Base-by-base conservation (phyloP, 2,329 filamentous ascomycete genomes). In the Aspergillus amoenus region DNA sequence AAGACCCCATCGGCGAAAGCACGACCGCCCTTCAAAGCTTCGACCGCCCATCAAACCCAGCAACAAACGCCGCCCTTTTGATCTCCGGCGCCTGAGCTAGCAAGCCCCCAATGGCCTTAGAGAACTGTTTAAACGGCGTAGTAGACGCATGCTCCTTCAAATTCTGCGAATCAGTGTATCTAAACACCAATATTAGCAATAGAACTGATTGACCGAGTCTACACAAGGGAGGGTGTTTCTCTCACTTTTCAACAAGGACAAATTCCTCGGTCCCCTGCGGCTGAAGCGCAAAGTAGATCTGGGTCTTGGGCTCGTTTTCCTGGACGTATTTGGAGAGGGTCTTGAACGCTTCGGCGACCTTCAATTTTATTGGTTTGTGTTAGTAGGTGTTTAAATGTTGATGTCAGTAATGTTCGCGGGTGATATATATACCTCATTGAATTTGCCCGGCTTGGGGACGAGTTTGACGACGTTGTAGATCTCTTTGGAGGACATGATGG, bases 401-500 rank as follows among this genome's bases (percentile, higher is more conserved):
- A 30, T 30, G 5, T 56, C 48, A 56, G 30, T 27, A 30, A 34
- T 6, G 18, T n/a, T 52, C 21, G 13, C 12, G 42, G 17, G 15
- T 13, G 21, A 27, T 44, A 44, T 15, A 27, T 12, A 44, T 27
- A 64, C 61, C 56, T 65, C 44, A 45, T 61, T 55, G 52, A 61
- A 61, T 37, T 63, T 63, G 17, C 56, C 62, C 15, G 60, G 61
- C 37, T 62, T 59, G 5, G 63, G 62, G 17, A 64, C 63, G 15
- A 65, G 60, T 57, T 60, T 61, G 32, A 65, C 62, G 40, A 65
- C 50, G 42, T 61, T 61, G 52, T 63, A 61, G 50, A 65, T 55
- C 47, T 59, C 61, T 32, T 55, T 49, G 34, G 57, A 24, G 18
- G 53, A 24, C 49, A 60, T 52, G 53, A 30, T 60, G 50, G 34